Evolutionary conservation across 345 rosid species (phyloP), one percentile per base, ranked within the genome.

Genomic region (Populus alba): DNA sequence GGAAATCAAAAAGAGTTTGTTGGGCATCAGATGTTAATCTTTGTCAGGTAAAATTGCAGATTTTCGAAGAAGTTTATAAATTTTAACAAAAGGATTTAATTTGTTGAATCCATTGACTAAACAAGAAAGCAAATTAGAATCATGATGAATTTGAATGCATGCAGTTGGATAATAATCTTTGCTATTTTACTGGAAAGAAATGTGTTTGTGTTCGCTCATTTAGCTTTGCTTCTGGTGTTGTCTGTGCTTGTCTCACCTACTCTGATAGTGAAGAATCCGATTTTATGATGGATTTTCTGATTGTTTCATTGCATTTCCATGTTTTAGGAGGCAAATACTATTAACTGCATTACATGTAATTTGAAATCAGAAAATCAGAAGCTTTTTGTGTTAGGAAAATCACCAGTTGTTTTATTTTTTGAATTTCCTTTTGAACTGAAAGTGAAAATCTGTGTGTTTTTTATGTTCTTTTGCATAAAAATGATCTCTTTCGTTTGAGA

Each of bases 21-120:
- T 94, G 99, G 99, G 97, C 97, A 59, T 79, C 97, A 22, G 98
- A 94, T 91, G 92, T 84, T 84, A 92, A 89, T 77, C 99, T 96
- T 87, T 91, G 97, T 90, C 97, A 94, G 99, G 99, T 96, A 96
- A 92, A 66, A 69, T 77, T 77, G 47, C 41, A 43, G 23, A 10
- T 59, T 59, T 59, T 59, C 65, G 5, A 10, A 23, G 29, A 59
- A 59, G 25, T 10, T 23, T 59, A 9, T 59, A 25, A n/a, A 59
- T 59, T 10, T 59, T 59, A 59, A 59, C 65, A 23, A 9, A 25
- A 59, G 20, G 8, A 53, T n/a, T 12, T 59, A 59, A 25, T 59
- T 59, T 59, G 15, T 23, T 12, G 63, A 59, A 59, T 59, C 23
- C 63, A 45, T 59, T 57, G 27, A 43, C 57, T 23, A 23, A 27